phyloP scores from a whole-genome alignment of 106 monocot genomes.

The Acanthochlamys bracteata region DNA sequence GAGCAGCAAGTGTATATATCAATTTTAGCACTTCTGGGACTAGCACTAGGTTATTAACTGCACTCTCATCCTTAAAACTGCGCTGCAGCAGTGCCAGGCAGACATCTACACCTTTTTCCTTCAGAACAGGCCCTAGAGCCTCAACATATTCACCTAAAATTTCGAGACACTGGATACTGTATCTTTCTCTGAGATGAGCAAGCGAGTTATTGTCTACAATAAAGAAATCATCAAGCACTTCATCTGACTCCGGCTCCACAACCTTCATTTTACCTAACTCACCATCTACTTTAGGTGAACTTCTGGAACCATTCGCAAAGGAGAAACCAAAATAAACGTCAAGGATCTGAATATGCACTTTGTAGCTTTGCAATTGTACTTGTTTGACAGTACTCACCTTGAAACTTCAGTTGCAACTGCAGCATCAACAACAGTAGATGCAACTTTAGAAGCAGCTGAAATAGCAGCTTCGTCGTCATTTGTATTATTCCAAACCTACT shows the following conservation, averaged over 20 bases:
- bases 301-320: constrained; percentile 21
- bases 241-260: constrained; percentile 32
- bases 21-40: constrained; percentile 86
- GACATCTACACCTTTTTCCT: constrained; percentile 96
- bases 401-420: constrained; percentile 65
- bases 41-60: constrained; percentile 24
- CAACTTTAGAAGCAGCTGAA: constrained; percentile 83
- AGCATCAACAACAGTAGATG: constrained; percentile 88
- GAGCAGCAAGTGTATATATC: constrained; percentile 80
- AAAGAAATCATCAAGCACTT: constrained; percentile 41
- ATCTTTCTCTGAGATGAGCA: constrained; percentile 61
- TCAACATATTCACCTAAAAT: constrained; percentile 94
- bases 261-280: constrained; percentile 16
- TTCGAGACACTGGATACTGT: constrained; percentile 76
- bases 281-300: constrained; percentile 22
- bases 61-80: constrained; percentile 37
- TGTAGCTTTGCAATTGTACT: neutral
- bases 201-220: constrained; percentile 64
- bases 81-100: constrained; percentile 72
- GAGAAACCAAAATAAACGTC: neutral
- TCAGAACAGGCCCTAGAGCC: constrained; percentile 85
- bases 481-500: constrained; percentile 64
- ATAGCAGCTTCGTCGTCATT: constrained; percentile 71
- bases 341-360: neutral
- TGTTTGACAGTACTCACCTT: constrained; percentile 23